Evolutionary conservation across 192 early-diverging fungal species (phyloP), one percentile per base, ranked within the genome.

Genomic region (Coemansia sp.): DNA sequence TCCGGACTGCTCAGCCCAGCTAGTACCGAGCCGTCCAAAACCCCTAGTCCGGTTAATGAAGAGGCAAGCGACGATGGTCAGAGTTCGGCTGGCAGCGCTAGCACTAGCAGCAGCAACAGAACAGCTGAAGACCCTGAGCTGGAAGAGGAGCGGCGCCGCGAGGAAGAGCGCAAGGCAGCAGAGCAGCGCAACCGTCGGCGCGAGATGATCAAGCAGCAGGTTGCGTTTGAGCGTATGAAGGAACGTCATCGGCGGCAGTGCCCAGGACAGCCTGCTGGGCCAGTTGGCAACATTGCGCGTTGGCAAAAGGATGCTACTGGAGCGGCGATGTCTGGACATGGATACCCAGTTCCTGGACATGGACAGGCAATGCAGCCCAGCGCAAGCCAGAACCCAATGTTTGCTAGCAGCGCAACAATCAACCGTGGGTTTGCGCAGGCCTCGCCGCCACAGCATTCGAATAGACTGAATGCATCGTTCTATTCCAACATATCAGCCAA

Each of bases 201-300:
- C 39, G 73, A 81, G 64, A 54, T 72, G 47, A 68, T 81, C 60
- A 81, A 72, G 67, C 78, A 81, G 74, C 78, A 76, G 54, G 69
- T 81, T 3, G 78, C 78, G 2, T 81, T 81, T 66, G 78, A 81
- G 73, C 69, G 78, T 18, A 81, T 81, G 78, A 81, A 81, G 60
- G 78, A 81, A 57, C 78, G 78, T 19, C 78, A 81, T 43, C 69
- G 74, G 43, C 65, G 69, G 3, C 77, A 80, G 65, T 59, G 35
- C 29, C 71, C 71, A 4, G 45, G 62, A 0, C 69, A 74, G 62
- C 57, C 57, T 16, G 27, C 61, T 11, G 61, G 48, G 26, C 43
- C 59, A 19, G 59, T 51, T 20, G 52, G 52, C 41, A 62, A 51
- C 51, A 62, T 74, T 47, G 57, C 57, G 39, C 77, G 77, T 54